These are phyloP conservation scores for Annulohypoxylon moriforme DNA, from an alignment of 495 filamentous ascomycete species.

Conservation along the genomic window DNA sequence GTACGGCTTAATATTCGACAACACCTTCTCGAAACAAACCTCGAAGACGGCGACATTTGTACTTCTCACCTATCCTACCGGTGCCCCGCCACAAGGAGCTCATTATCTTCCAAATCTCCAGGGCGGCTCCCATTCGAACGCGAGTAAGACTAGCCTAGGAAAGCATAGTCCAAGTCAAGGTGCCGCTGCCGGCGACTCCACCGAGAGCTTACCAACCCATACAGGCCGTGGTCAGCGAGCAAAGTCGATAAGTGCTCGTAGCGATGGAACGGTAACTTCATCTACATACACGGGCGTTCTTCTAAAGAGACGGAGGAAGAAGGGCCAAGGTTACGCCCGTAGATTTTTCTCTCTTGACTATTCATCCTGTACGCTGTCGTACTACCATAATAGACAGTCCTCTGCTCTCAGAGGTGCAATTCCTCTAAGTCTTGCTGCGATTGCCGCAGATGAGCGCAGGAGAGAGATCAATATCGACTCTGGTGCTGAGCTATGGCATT, in stretches of 20 bases:
- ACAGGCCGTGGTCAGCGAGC: constrained; percentile 40
- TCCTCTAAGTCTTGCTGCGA: constrained; percentile 87
- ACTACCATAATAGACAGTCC: constrained; percentile 93
- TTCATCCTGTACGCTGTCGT: constrained; percentile 88
- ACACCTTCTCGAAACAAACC: constrained; percentile 95
- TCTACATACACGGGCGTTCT: constrained; percentile 77
- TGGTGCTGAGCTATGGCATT: constrained; percentile 95
- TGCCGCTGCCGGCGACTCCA: constrained; percentile 60
- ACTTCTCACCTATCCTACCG: constrained; percentile 90
- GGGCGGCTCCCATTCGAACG: constrained; percentile 53
- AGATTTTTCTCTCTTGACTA: constrained; percentile 96
- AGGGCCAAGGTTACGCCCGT: constrained; percentile 90
- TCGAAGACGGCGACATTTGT: constrained; percentile 96
- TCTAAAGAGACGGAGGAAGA: constrained; percentile 89
- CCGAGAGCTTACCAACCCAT: constrained; percentile 68
- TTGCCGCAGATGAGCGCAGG: constrained; percentile 85
- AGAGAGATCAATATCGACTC: constrained; percentile 97
- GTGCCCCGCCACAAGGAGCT: constrained; percentile 80
- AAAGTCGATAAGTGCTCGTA: constrained; percentile 47
- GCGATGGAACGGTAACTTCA: constrained; percentile 49
- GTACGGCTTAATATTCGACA: constrained; percentile 97
- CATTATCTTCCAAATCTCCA: constrained; percentile 72
- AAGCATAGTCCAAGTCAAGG: constrained; percentile 54
- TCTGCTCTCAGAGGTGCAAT: constrained; percentile 91
- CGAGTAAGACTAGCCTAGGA: constrained; percentile 63